phyloP scores from a whole-genome alignment of 495 filamentous ascomycete genomes.

The Hypoxylon cercidicola region DNA sequence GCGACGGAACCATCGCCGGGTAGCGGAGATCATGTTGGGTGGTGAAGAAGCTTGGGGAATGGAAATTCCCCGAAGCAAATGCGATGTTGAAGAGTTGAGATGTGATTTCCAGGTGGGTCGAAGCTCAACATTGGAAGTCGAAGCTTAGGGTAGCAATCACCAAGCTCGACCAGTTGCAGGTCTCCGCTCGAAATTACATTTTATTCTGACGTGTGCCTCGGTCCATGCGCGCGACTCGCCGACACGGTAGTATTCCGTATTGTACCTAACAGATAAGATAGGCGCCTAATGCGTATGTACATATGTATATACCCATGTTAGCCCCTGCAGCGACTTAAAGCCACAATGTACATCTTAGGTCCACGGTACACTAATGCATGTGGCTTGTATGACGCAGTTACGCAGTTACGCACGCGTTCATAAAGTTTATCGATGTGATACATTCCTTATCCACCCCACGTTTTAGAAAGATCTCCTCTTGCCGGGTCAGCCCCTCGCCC shows the following conservation, averaged over 20 bases:
- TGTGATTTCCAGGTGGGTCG: slow-evolving; percentile 7
- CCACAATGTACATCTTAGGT: too few relatives aligned
- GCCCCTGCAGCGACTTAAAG: too few relatives aligned
- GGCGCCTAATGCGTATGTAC: slow-evolving; percentile 15
- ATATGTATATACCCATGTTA: too few relatives aligned
- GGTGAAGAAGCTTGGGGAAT: slow-evolving; percentile 24
- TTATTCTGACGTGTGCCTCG: slow-evolving; percentile 41
- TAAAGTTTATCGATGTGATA: slow-evolving; percentile 1
- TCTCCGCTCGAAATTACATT: slow-evolving; percentile 15
- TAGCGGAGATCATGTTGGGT: slow-evolving; percentile 79
- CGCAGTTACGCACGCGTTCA: not conserved
- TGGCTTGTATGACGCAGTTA: slow-evolving; percentile 44
- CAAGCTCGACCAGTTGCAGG: slow-evolving; percentile 20
- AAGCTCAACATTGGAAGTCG: slow-evolving; percentile 13
- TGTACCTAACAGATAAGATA: slow-evolving; percentile 36
- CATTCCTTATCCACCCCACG: slow-evolving; percentile 27
- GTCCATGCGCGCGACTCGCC: slow-evolving; percentile 30
- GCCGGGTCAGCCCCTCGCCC: slow-evolving; percentile 23
- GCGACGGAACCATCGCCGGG: slow-evolving; percentile 87
- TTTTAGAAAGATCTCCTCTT: slow-evolving; percentile 4
- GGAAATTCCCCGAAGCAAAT: slow-evolving; percentile 10
- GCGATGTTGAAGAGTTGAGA: slow-evolving; percentile 5
- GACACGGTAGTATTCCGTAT: not conserved
- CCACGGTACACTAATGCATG: slow-evolving; percentile 27
- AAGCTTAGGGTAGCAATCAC: not conserved